Base-by-base conservation (phyloP, 352 stramenopile genomes). In the Ophiocytium majus region DNA sequence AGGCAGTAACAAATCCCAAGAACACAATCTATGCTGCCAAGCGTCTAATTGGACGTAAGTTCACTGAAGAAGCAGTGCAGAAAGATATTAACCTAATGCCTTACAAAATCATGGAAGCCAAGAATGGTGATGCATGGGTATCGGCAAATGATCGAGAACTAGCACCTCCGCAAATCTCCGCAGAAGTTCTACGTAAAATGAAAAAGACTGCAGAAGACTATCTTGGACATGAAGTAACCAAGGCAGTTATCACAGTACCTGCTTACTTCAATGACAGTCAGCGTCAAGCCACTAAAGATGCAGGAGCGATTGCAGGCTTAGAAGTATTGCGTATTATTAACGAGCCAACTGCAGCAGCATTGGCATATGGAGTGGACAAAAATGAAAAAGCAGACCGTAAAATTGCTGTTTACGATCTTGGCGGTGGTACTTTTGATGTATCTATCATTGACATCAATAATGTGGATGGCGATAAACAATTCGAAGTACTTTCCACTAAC, bases 291-390 rank as follows among this genome's bases (percentile, higher is more conserved):
- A 98, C 95, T 0, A 90, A 91, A 50, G 92, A 95, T 83, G 93
- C 93, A 31, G 95, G 93, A 63, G 95, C 90, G 23, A 98, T 98
- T 90, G 96, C 96, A 0, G 97, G 97, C 0, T 94, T 80, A 17
- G 17, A 83, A 32, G 93, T 97, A n/a, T 91, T 98, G 80, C 93
- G 97, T 1, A 92, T 97, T 31, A 95, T 97, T 75, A 97, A 96
- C 89, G 94, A 97, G 86, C 94, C 75, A 1, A 37, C 75, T 5
- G 95, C 95, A 14, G 95, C 96, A 63, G 96, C 96, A 50, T 98
- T 99, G 89, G 96, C 96, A 32, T 99, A 99, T 89, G 96, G 97
- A 37, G 90, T 98, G 31, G 96, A 99, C 86, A 96, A 99, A 89
- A 90, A 97, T 92, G 9, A 34, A 17, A 83, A 91, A 82, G 89